A percentile compares a stretch with the other conserved stretches of the same genome.
These are phyloP conservation scores for Xylaria longipes DNA, from an alignment of 495 filamentous ascomycete species.

Conservation along the genomic window DNA sequence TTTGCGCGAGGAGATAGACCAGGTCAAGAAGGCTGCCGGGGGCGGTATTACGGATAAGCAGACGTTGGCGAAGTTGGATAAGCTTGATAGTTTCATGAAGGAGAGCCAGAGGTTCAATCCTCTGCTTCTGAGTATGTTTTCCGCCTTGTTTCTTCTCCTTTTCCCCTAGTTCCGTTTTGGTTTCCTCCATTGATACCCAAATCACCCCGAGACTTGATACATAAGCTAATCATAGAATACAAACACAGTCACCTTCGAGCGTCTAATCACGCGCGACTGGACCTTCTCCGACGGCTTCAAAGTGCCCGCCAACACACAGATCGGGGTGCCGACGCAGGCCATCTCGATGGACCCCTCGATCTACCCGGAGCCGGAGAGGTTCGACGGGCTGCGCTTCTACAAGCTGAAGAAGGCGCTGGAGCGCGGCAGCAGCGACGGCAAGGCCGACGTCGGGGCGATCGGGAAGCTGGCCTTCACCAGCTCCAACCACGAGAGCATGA, in stretches of 20 bases:
- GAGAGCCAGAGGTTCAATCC: constrained; percentile 50
- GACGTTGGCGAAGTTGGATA: constrained; percentile 41
- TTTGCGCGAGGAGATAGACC: constrained; percentile 49
- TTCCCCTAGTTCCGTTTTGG: too few relatives aligned
- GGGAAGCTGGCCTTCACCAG: constrained; percentile 44
- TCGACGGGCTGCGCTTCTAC: constrained; percentile 59
- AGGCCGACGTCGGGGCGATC: constrained; percentile 22
- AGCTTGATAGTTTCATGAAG: constrained; percentile 59
- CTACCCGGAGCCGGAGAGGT: constrained; percentile 46
- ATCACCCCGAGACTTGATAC: too few relatives aligned
- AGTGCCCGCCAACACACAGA: constrained; percentile 40
- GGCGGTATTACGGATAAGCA: constrained; percentile 38
- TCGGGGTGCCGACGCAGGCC: constrained; percentile 37
- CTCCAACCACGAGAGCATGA: constrained; percentile 43
- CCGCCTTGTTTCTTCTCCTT: too few relatives aligned
- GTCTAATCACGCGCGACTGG: constrained; percentile 38
- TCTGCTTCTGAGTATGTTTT: constrained; percentile 30
- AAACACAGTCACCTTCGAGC: constrained; percentile 41
- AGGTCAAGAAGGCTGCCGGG: constrained; percentile 36
- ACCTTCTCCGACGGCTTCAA: constrained; percentile 48
- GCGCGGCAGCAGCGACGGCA: constrained; percentile 37
- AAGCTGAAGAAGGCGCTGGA: constrained; percentile 32
- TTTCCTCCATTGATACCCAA: too few relatives aligned
- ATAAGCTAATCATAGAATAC: too few relatives aligned
- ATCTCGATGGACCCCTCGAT: constrained; percentile 35